These are phyloP conservation scores for Ananas comosus DNA, from an alignment of 176 grass and related monocot genomes.

Conservation along the genomic window DNA sequence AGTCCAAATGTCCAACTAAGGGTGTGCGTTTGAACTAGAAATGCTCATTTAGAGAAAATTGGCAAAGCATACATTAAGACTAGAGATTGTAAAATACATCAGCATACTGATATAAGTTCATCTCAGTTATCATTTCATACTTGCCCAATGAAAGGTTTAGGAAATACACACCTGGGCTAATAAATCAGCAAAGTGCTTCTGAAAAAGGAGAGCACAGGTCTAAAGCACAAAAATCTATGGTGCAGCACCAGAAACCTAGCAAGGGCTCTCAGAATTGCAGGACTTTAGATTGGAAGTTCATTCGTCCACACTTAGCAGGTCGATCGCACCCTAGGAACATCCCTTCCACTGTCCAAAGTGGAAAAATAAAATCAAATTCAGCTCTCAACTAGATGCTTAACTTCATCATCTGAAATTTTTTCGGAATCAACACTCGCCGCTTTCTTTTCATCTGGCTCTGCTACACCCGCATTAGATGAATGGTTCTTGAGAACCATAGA, in stretches of 20 bases:
- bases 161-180: conserved; percentile 14
- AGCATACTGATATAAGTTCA: not conserved
- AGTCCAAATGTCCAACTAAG: too few relatives aligned
- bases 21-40: too few relatives aligned
- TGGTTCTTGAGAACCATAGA: conserved; percentile 83
- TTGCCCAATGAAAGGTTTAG: not conserved
- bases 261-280: not conserved
- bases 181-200: conserved; percentile 13
- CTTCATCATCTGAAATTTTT: conserved; percentile 36
- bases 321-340: not conserved
- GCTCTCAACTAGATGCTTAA: conserved; percentile 56
- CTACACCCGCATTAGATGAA: conserved; percentile 51
- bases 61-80: not conserved
- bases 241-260: conserved; percentile 5
- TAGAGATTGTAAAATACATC: not conserved
- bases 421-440: conserved; percentile 28
- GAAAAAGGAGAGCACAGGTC: not conserved
- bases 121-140: not conserved
- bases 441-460: conserved; percentile 50
- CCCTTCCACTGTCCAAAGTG: not conserved
- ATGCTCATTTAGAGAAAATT: not conserved
- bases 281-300: not conserved
- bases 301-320: not conserved
- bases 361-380: conserved; percentile 2
- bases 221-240: not conserved